These are phyloP conservation scores for Akanthomyces uredinophilus DNA, from an alignment of 2,329 filamentous ascomycete species.

Conservation along the genomic window DNA sequence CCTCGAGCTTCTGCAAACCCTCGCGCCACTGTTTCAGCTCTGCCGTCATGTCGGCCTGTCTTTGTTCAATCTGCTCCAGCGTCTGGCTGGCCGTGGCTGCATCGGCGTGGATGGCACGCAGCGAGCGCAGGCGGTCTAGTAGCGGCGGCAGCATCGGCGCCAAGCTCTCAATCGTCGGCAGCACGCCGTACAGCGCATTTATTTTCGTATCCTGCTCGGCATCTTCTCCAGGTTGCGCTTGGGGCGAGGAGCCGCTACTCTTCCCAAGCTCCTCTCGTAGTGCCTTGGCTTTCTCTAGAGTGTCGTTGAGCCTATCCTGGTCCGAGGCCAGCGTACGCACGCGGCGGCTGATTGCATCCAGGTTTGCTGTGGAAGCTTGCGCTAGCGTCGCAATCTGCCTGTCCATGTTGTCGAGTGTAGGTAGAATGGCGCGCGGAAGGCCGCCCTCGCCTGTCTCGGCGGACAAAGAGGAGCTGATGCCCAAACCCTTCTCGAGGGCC, in stretches of 20 bases:
- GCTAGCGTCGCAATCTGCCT: slow-evolving; percentile 73
- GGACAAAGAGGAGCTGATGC: slow-evolving; percentile 65
- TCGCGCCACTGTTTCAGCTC: slow-evolving; percentile 86
- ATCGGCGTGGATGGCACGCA: slow-evolving; percentile 79
- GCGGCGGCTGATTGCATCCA: slow-evolving; percentile 66
- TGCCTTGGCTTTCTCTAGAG: slow-evolving; percentile 56
- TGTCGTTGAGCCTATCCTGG: slow-evolving; percentile 65
- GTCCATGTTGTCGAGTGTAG: slow-evolving; percentile 74
- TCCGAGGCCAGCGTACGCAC: slow-evolving; percentile 67
- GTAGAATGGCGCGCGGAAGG: slow-evolving; percentile 66
- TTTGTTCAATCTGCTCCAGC: slow-evolving; percentile 69
- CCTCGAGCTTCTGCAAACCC: slow-evolving; percentile 73
- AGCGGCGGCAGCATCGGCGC: slow-evolving; percentile 80
- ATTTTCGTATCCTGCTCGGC: slow-evolving; percentile 78
- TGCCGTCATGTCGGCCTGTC: slow-evolving; percentile 73
- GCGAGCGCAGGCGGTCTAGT: slow-evolving; percentile 76
- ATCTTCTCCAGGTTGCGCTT: slow-evolving; percentile 41
- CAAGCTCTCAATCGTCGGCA: slow-evolving; percentile 83
- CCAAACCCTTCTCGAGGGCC: slow-evolving; percentile 74
- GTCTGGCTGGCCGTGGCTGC: slow-evolving; percentile 77
- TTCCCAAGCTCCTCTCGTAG: slow-evolving; percentile 55
- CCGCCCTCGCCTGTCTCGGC: slow-evolving; percentile 56
- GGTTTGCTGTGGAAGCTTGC: slow-evolving; percentile 63
- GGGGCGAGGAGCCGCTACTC: slow-evolving; percentile 26
- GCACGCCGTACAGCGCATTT: slow-evolving; percentile 81